Percentiles rank a stretch among this genome's conserved stretches.
Conservation (phyloP, 2,329 filamentous ascomycete genomes). For the Talaromyces islandicus region DNA sequence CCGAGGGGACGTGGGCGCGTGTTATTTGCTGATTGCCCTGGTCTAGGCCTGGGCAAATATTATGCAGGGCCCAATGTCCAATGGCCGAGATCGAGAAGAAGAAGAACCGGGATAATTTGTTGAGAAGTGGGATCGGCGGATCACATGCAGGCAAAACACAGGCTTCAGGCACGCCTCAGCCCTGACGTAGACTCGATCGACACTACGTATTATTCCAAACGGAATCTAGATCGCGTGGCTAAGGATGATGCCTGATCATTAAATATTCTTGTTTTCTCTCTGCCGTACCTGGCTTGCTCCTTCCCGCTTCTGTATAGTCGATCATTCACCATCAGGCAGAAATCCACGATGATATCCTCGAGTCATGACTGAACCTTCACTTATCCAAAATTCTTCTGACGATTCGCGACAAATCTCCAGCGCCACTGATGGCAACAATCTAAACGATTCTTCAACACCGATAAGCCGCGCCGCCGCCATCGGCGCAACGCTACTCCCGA, state of each 20-base stretch:
- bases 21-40: background rate
- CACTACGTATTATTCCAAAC: background rate
- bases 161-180: background rate
- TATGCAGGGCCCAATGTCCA: background rate
- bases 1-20: background rate
- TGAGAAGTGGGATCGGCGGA: constrained; percentile 3
- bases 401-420: background rate
- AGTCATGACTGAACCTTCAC: constrained; percentile 1
- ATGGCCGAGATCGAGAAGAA: background rate
- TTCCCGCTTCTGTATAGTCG: background rate
- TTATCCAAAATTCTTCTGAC: background rate
- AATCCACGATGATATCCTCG: background rate
- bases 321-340: background rate
- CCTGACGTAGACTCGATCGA: background rate
- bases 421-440: background rate
- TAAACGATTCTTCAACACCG: background rate
- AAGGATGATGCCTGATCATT: background rate
- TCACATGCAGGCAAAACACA: constrained; percentile 13
- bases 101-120: background rate
- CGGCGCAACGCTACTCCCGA: constrained; percentile 36
- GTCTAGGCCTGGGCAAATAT: background rate
- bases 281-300: background rate
- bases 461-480: constrained; percentile 17
- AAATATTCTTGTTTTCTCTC: background rate
- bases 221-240: background rate